A percentile compares a stretch with the other conserved stretches of the same genome.
phyloP scores from a whole-genome alignment of 192 early-diverging fungal species.

The Podila verticillata region DNA sequence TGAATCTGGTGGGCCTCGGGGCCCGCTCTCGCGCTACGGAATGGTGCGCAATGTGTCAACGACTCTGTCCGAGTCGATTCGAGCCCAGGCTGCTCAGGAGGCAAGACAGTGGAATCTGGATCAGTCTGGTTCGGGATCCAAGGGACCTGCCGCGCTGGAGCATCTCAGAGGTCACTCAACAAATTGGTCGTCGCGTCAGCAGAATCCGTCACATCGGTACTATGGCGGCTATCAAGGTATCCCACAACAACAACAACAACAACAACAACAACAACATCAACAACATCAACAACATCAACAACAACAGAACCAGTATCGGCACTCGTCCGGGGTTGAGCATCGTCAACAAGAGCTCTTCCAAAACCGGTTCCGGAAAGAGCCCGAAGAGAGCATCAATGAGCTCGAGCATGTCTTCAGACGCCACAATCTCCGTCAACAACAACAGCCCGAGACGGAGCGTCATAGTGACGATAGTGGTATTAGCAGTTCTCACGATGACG shows the following conservation, averaged over 20 bases:
- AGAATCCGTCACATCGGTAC: neutral
- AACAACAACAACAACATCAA: neutral
- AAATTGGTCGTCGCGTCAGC: neutral
- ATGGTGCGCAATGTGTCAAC: slow-evolving; percentile 39
- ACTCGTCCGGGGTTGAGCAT: slow-evolving; percentile 8
- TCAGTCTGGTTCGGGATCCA: slow-evolving; percentile 9
- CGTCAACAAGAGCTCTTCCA: slow-evolving; percentile 32
- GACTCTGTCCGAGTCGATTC: slow-evolving; percentile 39
- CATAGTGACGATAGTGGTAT: neutral
- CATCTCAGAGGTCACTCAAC: slow-evolving; percentile 5
- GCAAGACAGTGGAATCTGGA: slow-evolving; percentile 22
- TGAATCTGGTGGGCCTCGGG: neutral
- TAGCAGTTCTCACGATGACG: neutral
- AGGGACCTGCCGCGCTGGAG: slow-evolving; percentile 43
- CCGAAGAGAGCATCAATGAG: slow-evolving; percentile 7
- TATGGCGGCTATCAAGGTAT: slow-evolving; percentile 8
- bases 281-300: slow-evolving; percentile 1
- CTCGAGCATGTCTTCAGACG: slow-evolving; percentile 20
- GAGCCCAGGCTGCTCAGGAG: slow-evolving; percentile 37
- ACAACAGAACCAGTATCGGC: neutral
- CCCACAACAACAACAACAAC: slow-evolving; percentile 9
- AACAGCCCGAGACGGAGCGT: neutral
- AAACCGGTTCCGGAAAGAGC: neutral
- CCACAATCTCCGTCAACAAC: slow-evolving; percentile 6
- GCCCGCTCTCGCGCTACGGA: slow-evolving; percentile 14